Base-by-base conservation (phyloP, 441 rosid genomes). In the Euphorbia schlechtendalii region DNA sequence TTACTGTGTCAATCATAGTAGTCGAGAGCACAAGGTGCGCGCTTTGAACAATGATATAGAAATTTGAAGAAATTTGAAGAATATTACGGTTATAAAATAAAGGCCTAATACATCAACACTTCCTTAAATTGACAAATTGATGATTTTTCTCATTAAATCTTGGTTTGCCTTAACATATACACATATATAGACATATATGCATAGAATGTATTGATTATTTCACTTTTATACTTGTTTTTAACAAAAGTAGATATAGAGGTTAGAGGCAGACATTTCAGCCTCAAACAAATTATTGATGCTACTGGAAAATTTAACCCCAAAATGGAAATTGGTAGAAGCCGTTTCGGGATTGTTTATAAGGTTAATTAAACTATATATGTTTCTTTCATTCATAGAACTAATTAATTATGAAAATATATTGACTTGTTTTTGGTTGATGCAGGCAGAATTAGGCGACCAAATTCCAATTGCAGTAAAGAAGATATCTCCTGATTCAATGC, bases 391-490 rank as follows among this genome's bases (percentile, higher is more conserved):
- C 17, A 5, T 28, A 17, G 1, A 0, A 3, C 2, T 48, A 21
- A 51, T 18, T 11, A n/a, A 51, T 51, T 21, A 2, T 56, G 5
- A 25, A 2, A 14, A 5, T 15, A 13, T 12, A 11, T 14, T 24
- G 25, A 8, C 4, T 56, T 34, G 34, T 24, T 22, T 40, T 48
- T 60, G 45, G 1, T 21, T 18, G 6, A 34, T 64, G 59, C 49
- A 64, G 68, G 59, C 59, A 34, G 59, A 64, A 36, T 32, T 64
- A 8, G 12, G 32, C 36, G 59, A 24, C 53, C 14, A 36, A 22
- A 64, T 18, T 5, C 30, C 28, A 49, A 9, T 64, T 13, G 68
- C 68, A 24, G 68, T 64, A 18, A 64, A 64, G 17, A 53, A 34
- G 34, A 36, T 64, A 1, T 64, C 60, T 36, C 49, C 36, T 13